Conservation (phyloP, 805 yeast genomes). For the Metschnikowia lunata region DNA sequence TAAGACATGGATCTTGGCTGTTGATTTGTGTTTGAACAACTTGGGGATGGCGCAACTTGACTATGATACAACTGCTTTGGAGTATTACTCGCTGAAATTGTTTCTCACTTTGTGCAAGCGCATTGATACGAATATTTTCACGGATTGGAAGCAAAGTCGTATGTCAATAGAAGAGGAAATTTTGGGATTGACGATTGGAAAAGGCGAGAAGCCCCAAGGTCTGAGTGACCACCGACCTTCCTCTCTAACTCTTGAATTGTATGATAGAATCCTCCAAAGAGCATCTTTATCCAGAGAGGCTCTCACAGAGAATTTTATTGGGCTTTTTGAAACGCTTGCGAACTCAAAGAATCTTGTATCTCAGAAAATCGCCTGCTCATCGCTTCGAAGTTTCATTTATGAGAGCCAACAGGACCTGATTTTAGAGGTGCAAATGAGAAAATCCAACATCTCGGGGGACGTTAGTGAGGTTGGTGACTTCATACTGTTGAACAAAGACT, state of each 20-base stretch:
- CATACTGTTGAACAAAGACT: conserved; percentile 30
- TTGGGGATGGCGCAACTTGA: conserved; percentile 39
- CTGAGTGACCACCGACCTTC: conserved; percentile 1
- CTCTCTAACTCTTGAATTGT: conserved; percentile 31
- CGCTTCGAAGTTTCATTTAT: conserved; percentile 40
- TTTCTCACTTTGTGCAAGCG: conserved; percentile 24
- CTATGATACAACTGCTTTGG: conserved; percentile 39
- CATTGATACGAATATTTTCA: conserved; percentile 1
- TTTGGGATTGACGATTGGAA: conserved; percentile 38
- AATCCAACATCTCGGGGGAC: conserved; percentile 23
- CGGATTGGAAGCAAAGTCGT: conserved; percentile 28
- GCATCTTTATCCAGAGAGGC: conserved; percentile 23
- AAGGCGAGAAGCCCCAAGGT: conserved; percentile 13
- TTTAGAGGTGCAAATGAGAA: conserved; percentile 55
- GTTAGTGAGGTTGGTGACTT: neutral
- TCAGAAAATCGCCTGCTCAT: conserved; percentile 41
- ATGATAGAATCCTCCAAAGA: conserved; percentile 22
- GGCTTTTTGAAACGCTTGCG: conserved; percentile 32
- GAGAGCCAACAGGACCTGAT: conserved; percentile 54
- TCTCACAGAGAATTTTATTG: conserved; percentile 28
- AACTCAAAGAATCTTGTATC: conserved; percentile 20
- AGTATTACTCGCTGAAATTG: conserved; percentile 44
- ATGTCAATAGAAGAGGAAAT: conserved; percentile 39
- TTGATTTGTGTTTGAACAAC: conserved; percentile 40
- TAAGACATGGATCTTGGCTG: conserved; percentile 34